Conservation (phyloP, 352 stramenopile species). For the Halophytophthora batemanensis region DNA sequence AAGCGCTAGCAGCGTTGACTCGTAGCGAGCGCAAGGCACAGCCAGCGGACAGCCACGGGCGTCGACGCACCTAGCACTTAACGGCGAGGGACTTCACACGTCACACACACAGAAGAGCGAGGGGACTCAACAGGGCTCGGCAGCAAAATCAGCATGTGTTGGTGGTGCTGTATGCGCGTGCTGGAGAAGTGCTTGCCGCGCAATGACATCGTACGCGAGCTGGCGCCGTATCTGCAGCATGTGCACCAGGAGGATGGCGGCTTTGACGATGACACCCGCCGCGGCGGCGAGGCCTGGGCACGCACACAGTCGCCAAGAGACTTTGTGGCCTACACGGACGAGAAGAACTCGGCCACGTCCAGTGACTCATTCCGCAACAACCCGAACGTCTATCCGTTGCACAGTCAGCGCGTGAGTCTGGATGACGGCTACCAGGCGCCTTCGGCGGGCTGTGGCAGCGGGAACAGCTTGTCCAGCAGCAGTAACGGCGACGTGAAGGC, state of each 20-base stretch:
- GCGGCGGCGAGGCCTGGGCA: constrained; percentile 44
- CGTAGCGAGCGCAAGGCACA: not conserved
- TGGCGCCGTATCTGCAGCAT: constrained; percentile 84
- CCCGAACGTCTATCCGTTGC: constrained; percentile 29
- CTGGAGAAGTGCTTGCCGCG: constrained; percentile 82
- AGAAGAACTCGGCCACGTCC: constrained; percentile 56
- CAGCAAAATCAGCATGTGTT: constrained; percentile 45
- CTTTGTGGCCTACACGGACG: constrained; percentile 45
- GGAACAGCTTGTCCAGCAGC: too few relatives aligned
- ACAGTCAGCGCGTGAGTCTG: constrained; percentile 24
- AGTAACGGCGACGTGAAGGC: too few relatives aligned
- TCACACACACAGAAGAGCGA: not conserved
- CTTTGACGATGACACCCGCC: constrained; percentile 51
- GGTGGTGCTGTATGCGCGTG: constrained; percentile 88
- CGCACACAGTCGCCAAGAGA: constrained; percentile 44
- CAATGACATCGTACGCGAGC: constrained; percentile 86
- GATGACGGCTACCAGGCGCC: constrained; percentile 8
- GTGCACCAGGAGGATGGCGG: constrained; percentile 67
- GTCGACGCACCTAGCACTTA: too few relatives aligned
- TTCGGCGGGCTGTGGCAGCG: too few relatives aligned
- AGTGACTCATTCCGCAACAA: constrained; percentile 63
- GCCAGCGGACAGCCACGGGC: not conserved
- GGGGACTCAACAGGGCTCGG: not conserved
- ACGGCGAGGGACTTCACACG: not conserved
- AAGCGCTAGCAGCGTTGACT: not conserved